These are phyloP conservation scores for Chenopodium formosanum DNA, from an alignment of 148 eudicot genomes.

Conservation along the genomic window DNA sequence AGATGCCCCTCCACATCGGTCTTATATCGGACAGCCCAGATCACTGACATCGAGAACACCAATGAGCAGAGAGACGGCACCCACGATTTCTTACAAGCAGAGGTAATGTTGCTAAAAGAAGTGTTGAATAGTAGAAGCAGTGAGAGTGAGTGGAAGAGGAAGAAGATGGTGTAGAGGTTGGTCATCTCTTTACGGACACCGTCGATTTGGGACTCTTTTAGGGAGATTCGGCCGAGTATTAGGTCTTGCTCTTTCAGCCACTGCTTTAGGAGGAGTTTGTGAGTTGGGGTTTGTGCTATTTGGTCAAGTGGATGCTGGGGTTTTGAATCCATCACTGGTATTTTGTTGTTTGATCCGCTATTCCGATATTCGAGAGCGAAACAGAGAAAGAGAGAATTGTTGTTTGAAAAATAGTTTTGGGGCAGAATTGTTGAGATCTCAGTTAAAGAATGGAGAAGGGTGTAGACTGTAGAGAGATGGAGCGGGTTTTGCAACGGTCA, in stretches of 20 bases:
- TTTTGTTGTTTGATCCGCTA: too few relatives aligned
- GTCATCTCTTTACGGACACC: slow-evolving; percentile 56
- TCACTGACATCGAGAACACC: slow-evolving; percentile 52
- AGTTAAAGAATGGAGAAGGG: too few relatives aligned
- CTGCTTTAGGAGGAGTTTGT: slow-evolving; percentile 84
- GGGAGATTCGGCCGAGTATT: slow-evolving; percentile 56
- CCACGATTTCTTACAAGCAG: slow-evolving; percentile 60
- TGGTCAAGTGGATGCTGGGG: slow-evolving; percentile 72
- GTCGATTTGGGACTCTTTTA: slow-evolving; percentile 82
- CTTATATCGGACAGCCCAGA: slow-evolving; percentile 78
- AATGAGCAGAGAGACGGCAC: slow-evolving; percentile 64
- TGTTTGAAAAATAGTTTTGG: too few relatives aligned
- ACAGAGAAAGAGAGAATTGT: too few relatives aligned
- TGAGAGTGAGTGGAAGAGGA: slow-evolving; percentile 67
- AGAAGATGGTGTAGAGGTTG: slow-evolving; percentile 74
- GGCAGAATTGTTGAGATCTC: too few relatives aligned
- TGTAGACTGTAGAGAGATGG: too few relatives aligned
- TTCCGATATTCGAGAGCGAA: too few relatives aligned
- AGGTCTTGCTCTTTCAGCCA: slow-evolving; percentile 87
- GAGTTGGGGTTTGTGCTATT: slow-evolving; percentile 73
- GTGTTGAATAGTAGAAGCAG: slow-evolving; percentile 62
- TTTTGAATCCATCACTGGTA: slow-evolving; percentile 39
- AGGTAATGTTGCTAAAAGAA: slow-evolving; percentile 25
- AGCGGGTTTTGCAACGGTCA: too few relatives aligned
- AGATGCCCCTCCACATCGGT: slow-evolving; percentile 57